Evolutionary conservation across 805 yeast genomes (phyloP).

Genomic region (Lachancea lanzarotensis): DNA sequence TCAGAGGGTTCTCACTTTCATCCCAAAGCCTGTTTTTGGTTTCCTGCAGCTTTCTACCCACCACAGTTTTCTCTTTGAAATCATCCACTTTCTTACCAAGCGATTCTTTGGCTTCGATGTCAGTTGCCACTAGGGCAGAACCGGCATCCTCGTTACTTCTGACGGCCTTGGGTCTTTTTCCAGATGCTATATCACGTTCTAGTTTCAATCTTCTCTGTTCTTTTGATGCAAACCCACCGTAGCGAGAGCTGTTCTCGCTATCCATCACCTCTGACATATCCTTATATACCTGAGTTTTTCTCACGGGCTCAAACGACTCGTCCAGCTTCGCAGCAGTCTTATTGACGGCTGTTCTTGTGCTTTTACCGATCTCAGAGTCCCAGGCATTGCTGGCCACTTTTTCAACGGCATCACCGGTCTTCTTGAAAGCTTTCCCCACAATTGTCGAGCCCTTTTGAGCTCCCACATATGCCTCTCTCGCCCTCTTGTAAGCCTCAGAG

Average conservation of each 20-base stretch:
- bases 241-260: slow-evolving; percentile 81
- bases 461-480: slow-evolving; percentile 82
- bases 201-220: slow-evolving; percentile 75
- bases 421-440: slow-evolving; percentile 65
- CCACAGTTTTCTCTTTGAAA: slow-evolving; percentile 56
- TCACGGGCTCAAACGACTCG: slow-evolving; percentile 83
- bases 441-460: slow-evolving; percentile 73
- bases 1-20: slow-evolving; percentile 88
- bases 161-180: slow-evolving; percentile 59
- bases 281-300: slow-evolving; percentile 83
- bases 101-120: slow-evolving; percentile 64
- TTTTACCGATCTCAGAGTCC: slow-evolving; percentile 90
- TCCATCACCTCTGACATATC: slow-evolving; percentile 83
- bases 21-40: slow-evolving; percentile 70
- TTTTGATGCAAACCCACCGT: slow-evolving; percentile 87
- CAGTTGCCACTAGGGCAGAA: slow-evolving; percentile 72
- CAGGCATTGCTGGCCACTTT: slow-evolving; percentile 85
- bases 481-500: slow-evolving; percentile 85
- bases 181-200: slow-evolving; percentile 51
- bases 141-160: slow-evolving; percentile 80
- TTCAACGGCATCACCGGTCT: slow-evolving; percentile 93
- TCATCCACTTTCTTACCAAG: slow-evolving; percentile 59
- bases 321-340: slow-evolving; percentile 81
- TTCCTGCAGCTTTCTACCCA: slow-evolving; percentile 59
- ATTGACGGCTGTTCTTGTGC: slow-evolving; percentile 79